Base-by-base conservation (phyloP, 139 green algal species). In the Limnomonas spitsbergensis region DNA sequence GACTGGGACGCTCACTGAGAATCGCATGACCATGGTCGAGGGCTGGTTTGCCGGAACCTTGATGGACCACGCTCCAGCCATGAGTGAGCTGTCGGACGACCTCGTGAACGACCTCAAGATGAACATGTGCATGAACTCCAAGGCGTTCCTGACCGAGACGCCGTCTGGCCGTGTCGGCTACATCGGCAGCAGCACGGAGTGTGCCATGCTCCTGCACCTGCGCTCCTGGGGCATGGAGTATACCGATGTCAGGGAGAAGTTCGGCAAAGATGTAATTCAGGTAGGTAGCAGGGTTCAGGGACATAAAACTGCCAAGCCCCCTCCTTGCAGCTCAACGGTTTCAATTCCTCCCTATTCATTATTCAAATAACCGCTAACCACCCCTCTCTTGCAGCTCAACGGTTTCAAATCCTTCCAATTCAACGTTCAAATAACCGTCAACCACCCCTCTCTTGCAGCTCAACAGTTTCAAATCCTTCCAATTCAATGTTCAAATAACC, bases 11-110 rank as follows among this genome's bases (percentile, higher is more conserved):
- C 86, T 99, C 39, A 99, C 96, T 1, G 90, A 98, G 81, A 99
- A 99, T 86, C 87, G 92, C 77, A 99, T 99, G 96, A 99, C 95
- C 1, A 95, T 99, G 40, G 92, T 96, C 20, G 87, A 94, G 77
- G 92, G 90, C 36, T 97, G 92, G 91, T 93, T 98, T 61, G 78
- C 76, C 3, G 95, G 91, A 24, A 83, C 81, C 20, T 79, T 85
- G 66, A 47, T 77, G 27, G 69, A 86, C 52, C 40, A 82, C 38
- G 77, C 71, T 66, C 84, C 84, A 1, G 76, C 79, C 26, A 82
- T 90, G 0, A 53, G 78, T 2, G 81, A 89, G 69, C 69, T 97
- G 47, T 71, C 81, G 47, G 14, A 14, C 20, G 47, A 20, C 14
- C 47, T 61, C 47, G 14, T 61, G 47, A 61, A 61, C 20, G 47